These are phyloP conservation scores for Curvularia sp. DNA, from an alignment of 2,329 filamentous ascomycete species.

Conservation along the genomic window DNA sequence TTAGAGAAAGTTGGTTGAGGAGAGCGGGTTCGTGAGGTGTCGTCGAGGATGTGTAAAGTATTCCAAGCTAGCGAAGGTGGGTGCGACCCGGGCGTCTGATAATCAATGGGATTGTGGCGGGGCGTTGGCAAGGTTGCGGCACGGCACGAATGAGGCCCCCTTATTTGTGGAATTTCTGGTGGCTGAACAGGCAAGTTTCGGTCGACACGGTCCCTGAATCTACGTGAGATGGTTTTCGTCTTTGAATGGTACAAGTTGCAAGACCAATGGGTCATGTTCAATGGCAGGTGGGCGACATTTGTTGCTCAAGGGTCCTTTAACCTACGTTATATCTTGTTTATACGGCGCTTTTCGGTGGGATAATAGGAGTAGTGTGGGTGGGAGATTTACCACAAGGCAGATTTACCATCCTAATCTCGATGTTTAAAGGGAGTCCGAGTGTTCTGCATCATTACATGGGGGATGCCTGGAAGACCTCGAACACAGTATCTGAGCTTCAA, in stretches of 20 bases:
- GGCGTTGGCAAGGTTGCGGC: constrained; percentile 41
- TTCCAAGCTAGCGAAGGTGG: constrained; percentile 36
- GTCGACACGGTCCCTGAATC: constrained; percentile 42
- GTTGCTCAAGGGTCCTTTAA: constrained; percentile 40
- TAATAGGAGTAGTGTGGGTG: constrained; percentile 45
- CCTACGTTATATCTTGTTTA: constrained; percentile 44
- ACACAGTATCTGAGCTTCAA: constrained; percentile 42
- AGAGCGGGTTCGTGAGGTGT: constrained; percentile 29
- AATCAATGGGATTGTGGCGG: constrained; percentile 41
- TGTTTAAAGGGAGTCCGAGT: constrained; percentile 22
- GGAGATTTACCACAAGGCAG: constrained; percentile 42
- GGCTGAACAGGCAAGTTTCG: constrained; percentile 40
- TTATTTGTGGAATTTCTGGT: constrained; percentile 40
- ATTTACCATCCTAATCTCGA: constrained; percentile 37
- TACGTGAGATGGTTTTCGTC: constrained; percentile 46
- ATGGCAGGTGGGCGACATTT: constrained; percentile 38
- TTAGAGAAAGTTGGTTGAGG: constrained; percentile 26
- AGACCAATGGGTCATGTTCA: constrained; percentile 48
- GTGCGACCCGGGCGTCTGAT: constrained; percentile 34
- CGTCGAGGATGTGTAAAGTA: constrained; percentile 27
- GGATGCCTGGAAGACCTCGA: constrained; percentile 43
- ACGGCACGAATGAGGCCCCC: constrained; percentile 40
- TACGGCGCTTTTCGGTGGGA: constrained; percentile 29
- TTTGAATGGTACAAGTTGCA: constrained; percentile 36
- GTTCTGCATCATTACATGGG: constrained; percentile 48